These are phyloP conservation scores for Pleurozium schreberi DNA, from an alignment of 225 moss, liverwort and hornwort genomes.

Conservation along the genomic window DNA sequence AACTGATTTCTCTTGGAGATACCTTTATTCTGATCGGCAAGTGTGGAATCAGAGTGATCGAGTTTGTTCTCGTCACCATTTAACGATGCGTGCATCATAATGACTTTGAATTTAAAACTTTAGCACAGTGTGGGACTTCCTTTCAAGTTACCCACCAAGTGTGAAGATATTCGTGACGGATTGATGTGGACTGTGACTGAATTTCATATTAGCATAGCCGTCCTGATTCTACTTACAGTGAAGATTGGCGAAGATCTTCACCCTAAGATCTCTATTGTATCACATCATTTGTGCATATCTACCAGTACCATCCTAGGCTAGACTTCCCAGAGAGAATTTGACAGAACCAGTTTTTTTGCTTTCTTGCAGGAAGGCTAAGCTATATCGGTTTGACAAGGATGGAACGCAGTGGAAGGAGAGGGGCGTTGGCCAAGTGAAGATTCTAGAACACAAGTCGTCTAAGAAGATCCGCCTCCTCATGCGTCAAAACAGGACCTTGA, in stretches of 20 bases:
- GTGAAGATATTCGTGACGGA: neutral
- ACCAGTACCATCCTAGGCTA: neutral
- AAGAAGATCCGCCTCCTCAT: conserved; percentile 82
- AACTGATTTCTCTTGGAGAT: neutral
- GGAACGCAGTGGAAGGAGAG: conserved; percentile 96
- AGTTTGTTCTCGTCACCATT: neutral
- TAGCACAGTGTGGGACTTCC: neutral
- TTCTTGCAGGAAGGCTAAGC: conserved; percentile 64
- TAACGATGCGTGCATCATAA: neutral
- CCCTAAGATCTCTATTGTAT: neutral
- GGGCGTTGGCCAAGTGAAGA: conserved; percentile 89
- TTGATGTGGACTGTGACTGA: neutral
- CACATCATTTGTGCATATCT: neutral
- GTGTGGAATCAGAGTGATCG: neutral
- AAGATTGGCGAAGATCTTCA: neutral
- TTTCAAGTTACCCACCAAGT: neutral
- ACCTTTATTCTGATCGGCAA: neutral
- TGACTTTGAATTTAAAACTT: neutral
- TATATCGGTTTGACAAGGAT: conserved; percentile 89
- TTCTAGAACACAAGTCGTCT: conserved; percentile 64
- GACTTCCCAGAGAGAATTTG: neutral
- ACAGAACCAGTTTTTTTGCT: neutral
- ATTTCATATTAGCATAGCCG: too few species aligned
- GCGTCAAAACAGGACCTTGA: conserved; percentile 87
- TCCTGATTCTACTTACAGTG: neutral